Percentiles rank a stretch among this genome's conserved stretches.
Evolutionary conservation across 768 basidiomycete genomes (phyloP).

Genomic region (Tylopilus vinaceipallidus): DNA sequence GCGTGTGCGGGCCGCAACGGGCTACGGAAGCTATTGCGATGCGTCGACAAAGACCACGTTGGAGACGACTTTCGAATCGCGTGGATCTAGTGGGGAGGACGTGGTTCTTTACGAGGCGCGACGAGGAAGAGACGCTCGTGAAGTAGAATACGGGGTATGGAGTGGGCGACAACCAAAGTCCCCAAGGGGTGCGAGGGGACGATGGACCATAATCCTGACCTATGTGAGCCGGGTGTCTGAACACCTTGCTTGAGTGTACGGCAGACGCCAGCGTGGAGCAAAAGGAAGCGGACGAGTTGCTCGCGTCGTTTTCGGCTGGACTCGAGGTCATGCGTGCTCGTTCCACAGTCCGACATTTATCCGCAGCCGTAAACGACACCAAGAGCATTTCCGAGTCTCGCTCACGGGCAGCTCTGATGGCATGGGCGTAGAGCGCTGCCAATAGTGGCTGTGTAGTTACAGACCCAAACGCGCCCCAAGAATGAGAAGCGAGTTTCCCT

Average conservation of each 20-base stretch:
- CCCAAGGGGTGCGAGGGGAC: slow-evolving; percentile 48
- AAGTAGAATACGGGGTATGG: slow-evolving; percentile 45
- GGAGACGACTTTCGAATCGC: slow-evolving; percentile 60
- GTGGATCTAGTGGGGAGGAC: slow-evolving; percentile 61
- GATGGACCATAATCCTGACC: slow-evolving; percentile 54
- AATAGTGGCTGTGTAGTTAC: slow-evolving; percentile 12
- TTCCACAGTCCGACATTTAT: slow-evolving; percentile 49
- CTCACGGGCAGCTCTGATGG: too few species aligned
- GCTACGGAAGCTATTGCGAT: slow-evolving; percentile 60
- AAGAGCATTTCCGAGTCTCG: too few species aligned
- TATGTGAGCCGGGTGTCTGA: slow-evolving; percentile 61
- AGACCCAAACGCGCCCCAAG: too few species aligned
- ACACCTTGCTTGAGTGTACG: slow-evolving; percentile 56
- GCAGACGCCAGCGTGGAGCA: slow-evolving; percentile 42
- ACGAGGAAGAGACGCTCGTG: slow-evolving; percentile 33
- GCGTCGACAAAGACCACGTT: slow-evolving; percentile 30
- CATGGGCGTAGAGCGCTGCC: too few species aligned
- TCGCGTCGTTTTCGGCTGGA: slow-evolving; percentile 23
- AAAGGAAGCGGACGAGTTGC: slow-evolving; percentile 23
- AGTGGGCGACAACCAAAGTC: slow-evolving; percentile 51
- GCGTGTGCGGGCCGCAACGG: slow-evolving; percentile 50
- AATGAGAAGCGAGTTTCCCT: too few species aligned
- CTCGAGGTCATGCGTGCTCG: slow-evolving; percentile 26
- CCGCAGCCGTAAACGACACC: slow-evolving; percentile 69
- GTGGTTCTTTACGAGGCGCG: slow-evolving; percentile 56